Evolutionary conservation across 2,329 filamentous ascomycete genomes (phyloP).

Genomic region (Graphium sp.): DNA sequence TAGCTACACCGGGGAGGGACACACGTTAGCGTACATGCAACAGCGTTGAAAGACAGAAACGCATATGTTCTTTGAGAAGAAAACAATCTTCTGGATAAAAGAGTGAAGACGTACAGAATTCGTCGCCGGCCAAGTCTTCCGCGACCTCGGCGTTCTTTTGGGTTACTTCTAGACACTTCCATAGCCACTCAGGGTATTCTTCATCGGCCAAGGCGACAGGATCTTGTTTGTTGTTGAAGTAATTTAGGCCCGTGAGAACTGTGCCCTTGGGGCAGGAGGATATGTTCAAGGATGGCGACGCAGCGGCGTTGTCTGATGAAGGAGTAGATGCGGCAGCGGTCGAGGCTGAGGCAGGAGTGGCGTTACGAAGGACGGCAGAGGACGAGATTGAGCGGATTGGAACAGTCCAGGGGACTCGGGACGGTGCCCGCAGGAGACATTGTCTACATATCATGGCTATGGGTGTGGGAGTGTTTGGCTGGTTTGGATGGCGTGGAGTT

Average conservation of each 20-base stretch:
- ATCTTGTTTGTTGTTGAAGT: conserved; percentile 55
- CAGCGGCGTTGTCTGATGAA: conserved; percentile 8
- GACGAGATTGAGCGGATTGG: conserved; percentile 20
- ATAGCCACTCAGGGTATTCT: conserved; percentile 70
- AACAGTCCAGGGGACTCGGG: conserved; percentile 11
- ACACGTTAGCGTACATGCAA: no score
- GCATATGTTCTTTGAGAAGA: no score
- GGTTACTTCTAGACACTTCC: conserved; percentile 50
- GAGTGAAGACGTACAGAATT: conserved; percentile 51
- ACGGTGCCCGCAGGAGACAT: conserved; percentile 31
- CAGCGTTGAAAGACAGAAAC: no score
- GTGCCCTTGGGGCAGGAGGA: conserved; percentile 52
- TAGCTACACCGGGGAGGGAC: conserved; percentile 31
- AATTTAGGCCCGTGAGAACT: conserved; percentile 58
- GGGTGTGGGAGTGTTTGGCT: no score
- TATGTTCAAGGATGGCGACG: conserved; percentile 12
- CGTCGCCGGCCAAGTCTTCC: conserved; percentile 45
- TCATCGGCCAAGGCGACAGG: conserved; percentile 58
- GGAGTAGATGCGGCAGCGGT: conserved; percentile 16
- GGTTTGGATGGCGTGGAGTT: no score
- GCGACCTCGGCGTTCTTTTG: conserved; percentile 31
- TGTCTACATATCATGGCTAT: conserved; percentile 21
- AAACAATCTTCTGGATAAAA: no score
- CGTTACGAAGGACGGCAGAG: conserved; percentile 15
- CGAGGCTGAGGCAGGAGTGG: conserved; percentile 14